These are phyloP conservation scores for Geotrichum cucujoidarum DNA, from an alignment of 1,139 yeast genomes.

Conservation along the genomic window DNA sequence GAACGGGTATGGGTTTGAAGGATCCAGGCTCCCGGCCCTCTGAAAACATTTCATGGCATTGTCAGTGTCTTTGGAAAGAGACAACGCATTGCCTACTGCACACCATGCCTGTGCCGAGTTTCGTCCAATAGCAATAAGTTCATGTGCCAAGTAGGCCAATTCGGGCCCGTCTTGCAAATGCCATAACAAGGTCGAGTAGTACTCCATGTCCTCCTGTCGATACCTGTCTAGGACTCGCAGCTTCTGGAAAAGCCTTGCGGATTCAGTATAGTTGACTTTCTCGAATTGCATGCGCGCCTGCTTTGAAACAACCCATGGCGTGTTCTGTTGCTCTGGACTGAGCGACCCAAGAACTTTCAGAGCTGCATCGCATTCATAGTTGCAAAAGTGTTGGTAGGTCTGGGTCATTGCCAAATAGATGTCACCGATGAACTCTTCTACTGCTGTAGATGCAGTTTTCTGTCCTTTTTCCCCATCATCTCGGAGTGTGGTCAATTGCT, in stretches of 20 bases:
- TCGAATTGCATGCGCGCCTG: slow-evolving; percentile 82
- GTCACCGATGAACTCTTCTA: slow-evolving; percentile 24
- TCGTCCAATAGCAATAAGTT: slow-evolving; percentile 62
- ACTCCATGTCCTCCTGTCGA: slow-evolving; percentile 83
- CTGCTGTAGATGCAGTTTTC: neutral
- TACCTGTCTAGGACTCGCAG: slow-evolving; percentile 70
- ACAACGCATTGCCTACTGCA: slow-evolving; percentile 81
- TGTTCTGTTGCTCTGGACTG: slow-evolving; percentile 57
- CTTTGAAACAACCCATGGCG: slow-evolving; percentile 84
- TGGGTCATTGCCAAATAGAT: slow-evolving; percentile 60
- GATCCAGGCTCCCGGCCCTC: slow-evolving; percentile 67
- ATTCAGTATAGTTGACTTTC: slow-evolving; percentile 75
- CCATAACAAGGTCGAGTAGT: slow-evolving; percentile 87
- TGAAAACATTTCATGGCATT: slow-evolving; percentile 87
- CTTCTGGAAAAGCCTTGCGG: slow-evolving; percentile 58
- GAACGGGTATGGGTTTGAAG: slow-evolving; percentile 57
- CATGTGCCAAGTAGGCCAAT: slow-evolving; percentile 75
- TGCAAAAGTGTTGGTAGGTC: slow-evolving; percentile 58
- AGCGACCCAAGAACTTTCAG: slow-evolving; percentile 60
- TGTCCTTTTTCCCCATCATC: neutral
- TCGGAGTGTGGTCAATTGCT: too few species aligned
- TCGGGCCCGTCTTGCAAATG: slow-evolving; percentile 82
- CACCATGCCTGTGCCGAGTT: slow-evolving; percentile 85
- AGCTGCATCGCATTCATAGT: slow-evolving; percentile 78
- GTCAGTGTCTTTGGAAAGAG: slow-evolving; percentile 78